phyloP scores from a whole-genome alignment of 148 eudicot species.

The Rheum nobile region DNA sequence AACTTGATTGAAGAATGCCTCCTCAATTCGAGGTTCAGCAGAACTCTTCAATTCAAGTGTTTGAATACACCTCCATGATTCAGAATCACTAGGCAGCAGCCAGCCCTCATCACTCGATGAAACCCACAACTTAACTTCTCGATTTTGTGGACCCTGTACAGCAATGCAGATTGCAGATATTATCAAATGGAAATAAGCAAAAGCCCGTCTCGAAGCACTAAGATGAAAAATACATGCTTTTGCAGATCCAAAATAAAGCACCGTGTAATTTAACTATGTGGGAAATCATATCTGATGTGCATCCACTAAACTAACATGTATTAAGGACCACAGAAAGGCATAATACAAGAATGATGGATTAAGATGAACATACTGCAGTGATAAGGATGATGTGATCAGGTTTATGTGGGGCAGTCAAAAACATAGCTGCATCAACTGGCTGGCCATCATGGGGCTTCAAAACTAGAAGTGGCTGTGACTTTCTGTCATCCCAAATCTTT shows the following conservation, averaged over 20 bases:
- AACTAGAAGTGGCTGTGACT: conserved; percentile 57
- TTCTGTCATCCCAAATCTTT: conserved; percentile 96
- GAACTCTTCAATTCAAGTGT: conserved; percentile 80
- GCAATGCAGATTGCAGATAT: conserved; percentile 3
- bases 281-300: background rate
- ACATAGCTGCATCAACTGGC: conserved; percentile 86
- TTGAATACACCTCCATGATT: conserved; percentile 88
- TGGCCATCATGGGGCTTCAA: conserved; percentile 88
- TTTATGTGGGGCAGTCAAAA: conserved; percentile 75
- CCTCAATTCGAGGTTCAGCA: conserved; percentile 47
- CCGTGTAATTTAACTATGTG: background rate
- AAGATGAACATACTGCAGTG: conserved; percentile 57
- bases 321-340: background rate
- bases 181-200: background rate
- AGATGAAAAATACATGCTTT: background rate
- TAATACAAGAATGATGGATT: conserved; percentile 2
- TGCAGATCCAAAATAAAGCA: background rate
- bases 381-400: conserved; percentile 85
- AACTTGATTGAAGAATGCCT: conserved; percentile 89
- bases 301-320: background rate
- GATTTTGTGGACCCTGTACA: conserved; percentile 75
- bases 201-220: background rate
- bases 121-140: conserved; percentile 85
- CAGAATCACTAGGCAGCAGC: conserved; percentile 95
- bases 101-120: conserved; percentile 95